These are phyloP conservation scores for Wickerhamiella hasegawae DNA, from an alignment of 805 yeast species.

Conservation along the genomic window DNA sequence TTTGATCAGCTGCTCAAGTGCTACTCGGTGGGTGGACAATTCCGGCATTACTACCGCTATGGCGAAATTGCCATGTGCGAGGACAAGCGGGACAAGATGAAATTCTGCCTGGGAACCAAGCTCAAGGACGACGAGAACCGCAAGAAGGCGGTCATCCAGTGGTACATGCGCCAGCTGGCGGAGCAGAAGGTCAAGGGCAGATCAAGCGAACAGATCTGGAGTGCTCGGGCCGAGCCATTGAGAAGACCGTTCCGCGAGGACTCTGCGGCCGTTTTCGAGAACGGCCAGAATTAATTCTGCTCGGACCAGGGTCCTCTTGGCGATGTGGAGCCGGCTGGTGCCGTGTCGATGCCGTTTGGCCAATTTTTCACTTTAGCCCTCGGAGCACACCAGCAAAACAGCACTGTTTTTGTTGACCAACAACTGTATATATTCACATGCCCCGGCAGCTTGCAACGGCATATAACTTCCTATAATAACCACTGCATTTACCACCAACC, in stretches of 20 bases:
- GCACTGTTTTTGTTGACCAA: too few species aligned
- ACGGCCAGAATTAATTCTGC: background rate
- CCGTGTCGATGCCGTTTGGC: too few species aligned
- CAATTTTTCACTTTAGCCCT: too few species aligned
- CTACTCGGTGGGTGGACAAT: constrained; percentile 81
- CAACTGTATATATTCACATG: too few species aligned
- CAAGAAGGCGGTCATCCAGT: constrained; percentile 41
- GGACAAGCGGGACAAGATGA: constrained; percentile 53
- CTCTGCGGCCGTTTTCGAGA: constrained; percentile 1
- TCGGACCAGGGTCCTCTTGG: too few species aligned
- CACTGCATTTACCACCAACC: too few species aligned
- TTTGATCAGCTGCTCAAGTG: constrained; percentile 77
- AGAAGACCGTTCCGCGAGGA: constrained; percentile 25
- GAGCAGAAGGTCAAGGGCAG: constrained; percentile 45
- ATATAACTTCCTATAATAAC: too few species aligned
- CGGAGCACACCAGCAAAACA: too few species aligned
- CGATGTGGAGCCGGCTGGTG: too few species aligned
- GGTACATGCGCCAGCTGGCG: constrained; percentile 46
- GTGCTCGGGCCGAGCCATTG: constrained; percentile 25
- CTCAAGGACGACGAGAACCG: constrained; percentile 39
- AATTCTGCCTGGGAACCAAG: constrained; percentile 57
- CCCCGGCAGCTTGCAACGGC: too few species aligned
- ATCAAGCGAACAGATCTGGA: constrained; percentile 80
- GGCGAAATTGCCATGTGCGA: constrained; percentile 65
- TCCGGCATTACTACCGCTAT: constrained; percentile 66